Evolutionary conservation across 202 grass and related monocot genomes (phyloP).

Genomic region (Saccharum hybrid): DNA sequence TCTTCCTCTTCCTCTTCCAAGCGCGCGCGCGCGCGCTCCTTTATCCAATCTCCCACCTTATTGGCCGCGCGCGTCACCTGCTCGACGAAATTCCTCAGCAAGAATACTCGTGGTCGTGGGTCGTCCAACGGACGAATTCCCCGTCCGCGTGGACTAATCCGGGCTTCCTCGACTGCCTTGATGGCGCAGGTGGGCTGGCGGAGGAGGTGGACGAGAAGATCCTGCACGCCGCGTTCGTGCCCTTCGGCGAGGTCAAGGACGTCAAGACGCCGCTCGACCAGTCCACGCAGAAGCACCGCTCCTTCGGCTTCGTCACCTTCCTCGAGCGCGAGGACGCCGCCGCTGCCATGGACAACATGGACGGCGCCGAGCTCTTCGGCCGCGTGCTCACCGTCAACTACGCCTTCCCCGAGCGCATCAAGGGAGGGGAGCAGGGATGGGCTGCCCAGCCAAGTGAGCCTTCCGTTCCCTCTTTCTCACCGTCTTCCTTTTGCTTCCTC

Average conservation of each 20-base stretch:
- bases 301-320: conserved; percentile 98
- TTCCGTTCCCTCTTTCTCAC: neutral
- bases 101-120: neutral
- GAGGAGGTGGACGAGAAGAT: conserved; percentile 95
- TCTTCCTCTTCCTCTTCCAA: too few species aligned
- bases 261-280: conserved; percentile 97
- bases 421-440: conserved; percentile 98
- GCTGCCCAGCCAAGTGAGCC: conserved; percentile 85
- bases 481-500: neutral
- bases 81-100: conserved; percentile 29
- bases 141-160: conserved; percentile 26
- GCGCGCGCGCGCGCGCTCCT: neutral
- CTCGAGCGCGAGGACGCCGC: conserved; percentile 94
- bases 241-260: conserved; percentile 99
- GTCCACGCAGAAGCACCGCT: conserved; percentile 96
- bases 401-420: conserved; percentile 95
- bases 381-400: conserved; percentile 96
- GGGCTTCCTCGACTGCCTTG: neutral
- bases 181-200: conserved; percentile 66
- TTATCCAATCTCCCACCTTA: neutral
- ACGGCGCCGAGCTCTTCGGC: conserved; percentile 89
- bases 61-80: conserved; percentile 2
- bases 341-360: conserved; percentile 99
- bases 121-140: neutral
- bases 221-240: conserved; percentile 91